Percentiles rank a stretch among this genome's conserved stretches.
Evolutionary conservation across 2,329 filamentous ascomycete species (phyloP).

Genomic region (Nothophoma quercina): DNA sequence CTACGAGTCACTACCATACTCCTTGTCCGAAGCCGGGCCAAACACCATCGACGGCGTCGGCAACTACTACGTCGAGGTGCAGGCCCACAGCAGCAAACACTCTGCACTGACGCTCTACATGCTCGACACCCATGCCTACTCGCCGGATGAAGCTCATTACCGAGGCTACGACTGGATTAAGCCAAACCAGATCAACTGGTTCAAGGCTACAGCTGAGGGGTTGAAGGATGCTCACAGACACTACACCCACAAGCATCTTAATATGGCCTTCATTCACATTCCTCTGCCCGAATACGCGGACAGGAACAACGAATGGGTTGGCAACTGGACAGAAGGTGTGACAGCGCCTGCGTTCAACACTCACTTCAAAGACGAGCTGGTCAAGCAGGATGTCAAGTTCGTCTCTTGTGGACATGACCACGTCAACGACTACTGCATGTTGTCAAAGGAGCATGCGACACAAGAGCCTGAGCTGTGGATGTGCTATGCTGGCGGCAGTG

Average conservation of each 20-base stretch:
- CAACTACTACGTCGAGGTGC: slow-evolving; percentile 92
- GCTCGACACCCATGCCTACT: slow-evolving; percentile 91
- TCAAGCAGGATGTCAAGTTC: slow-evolving; percentile 84
- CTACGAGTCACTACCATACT: slow-evolving; percentile 86
- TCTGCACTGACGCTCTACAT: slow-evolving; percentile 95
- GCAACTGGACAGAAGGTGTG: slow-evolving; percentile 80
- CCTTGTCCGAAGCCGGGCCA: slow-evolving; percentile 83
- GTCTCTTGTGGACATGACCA: slow-evolving; percentile 96
- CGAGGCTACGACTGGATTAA: slow-evolving; percentile 99
- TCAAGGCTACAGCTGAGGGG: slow-evolving; percentile 76
- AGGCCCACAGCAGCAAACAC: slow-evolving; percentile 83
- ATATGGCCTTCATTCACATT: slow-evolving; percentile 97
- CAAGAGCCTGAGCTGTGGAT: slow-evolving; percentile 77
- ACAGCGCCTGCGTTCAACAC: slow-evolving; percentile 91
- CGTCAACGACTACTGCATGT: slow-evolving; percentile 93
- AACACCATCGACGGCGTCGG: slow-evolving; percentile 87
- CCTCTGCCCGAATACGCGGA: slow-evolving; percentile 87
- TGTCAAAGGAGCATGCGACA: slow-evolving; percentile 60
- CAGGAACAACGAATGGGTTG: slow-evolving; percentile 65
- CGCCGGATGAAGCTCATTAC: slow-evolving; percentile 85
- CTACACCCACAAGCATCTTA: slow-evolving; percentile 92
- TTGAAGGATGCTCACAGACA: slow-evolving; percentile 75
- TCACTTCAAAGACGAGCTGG: slow-evolving; percentile 88
- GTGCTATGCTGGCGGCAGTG: slow-evolving; percentile 93
- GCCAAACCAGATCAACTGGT: slow-evolving; percentile 93